Percentiles rank a stretch among this genome's conserved stretches.
These are phyloP conservation scores for Fistulifera pelliculosa DNA, from an alignment of 108 stramenopile species.

Conservation along the genomic window DNA sequence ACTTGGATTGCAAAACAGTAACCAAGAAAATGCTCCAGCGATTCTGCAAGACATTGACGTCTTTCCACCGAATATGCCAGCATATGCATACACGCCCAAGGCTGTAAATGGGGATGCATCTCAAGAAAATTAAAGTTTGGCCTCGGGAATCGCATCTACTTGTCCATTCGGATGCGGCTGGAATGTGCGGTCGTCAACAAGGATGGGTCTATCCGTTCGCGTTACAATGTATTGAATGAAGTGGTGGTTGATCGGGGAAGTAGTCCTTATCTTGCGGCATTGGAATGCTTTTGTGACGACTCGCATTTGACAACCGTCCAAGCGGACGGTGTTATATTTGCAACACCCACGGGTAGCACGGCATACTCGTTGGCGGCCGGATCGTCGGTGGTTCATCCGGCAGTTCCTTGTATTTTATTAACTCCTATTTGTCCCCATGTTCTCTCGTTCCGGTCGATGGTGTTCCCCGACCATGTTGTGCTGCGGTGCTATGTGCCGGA, in stretches of 20 bases:
- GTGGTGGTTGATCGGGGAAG: conserved; percentile 91
- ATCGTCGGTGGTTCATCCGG: conserved; percentile 94
- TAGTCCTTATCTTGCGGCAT: conserved; percentile 78
- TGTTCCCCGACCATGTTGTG: conserved; percentile 91
- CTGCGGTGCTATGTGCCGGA: conserved; percentile 76
- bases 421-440: conserved; percentile 97
- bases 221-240: conserved; percentile 92
- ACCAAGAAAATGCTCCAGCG: not conserved
- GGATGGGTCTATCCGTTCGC: conserved; percentile 49
- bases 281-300: conserved; percentile 90
- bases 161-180: conserved; percentile 88
- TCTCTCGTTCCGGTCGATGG: conserved; percentile 88
- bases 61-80: conserved; percentile 29
- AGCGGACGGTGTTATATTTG: conserved; percentile 94
- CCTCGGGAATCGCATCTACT: conserved; percentile 50
- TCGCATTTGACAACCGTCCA: conserved; percentile 91
- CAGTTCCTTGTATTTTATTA: conserved; percentile 88
- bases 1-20: conserved; percentile 34
- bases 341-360: conserved; percentile 94
- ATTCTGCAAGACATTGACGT: conserved; percentile 2
- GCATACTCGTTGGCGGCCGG: conserved; percentile 96
- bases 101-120: not conserved
- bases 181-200: conserved; percentile 68
- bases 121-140: conserved; percentile 47
- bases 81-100: conserved; percentile 17